phyloP scores from a whole-genome alignment of 371 early-diverging fungal genomes.

The Rhizopus microsporus region DNA sequence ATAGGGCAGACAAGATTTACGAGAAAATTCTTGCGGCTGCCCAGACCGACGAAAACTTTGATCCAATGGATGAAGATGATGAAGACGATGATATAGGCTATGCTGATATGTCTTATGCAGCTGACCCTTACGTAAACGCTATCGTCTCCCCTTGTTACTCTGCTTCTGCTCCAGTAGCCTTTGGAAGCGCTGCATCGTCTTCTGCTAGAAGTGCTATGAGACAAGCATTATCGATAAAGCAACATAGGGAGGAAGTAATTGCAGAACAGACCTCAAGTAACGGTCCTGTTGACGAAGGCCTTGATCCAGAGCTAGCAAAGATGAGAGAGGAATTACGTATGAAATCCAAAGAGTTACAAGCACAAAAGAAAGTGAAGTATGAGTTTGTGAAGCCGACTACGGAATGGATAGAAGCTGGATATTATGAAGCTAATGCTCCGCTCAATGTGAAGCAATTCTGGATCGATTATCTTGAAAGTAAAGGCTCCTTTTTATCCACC shows the following conservation, averaged over 20 bases:
- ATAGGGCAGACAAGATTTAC: slow-evolving; percentile 12
- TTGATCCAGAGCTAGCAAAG: slow-evolving; percentile 12
- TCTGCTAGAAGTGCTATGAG: too few species aligned
- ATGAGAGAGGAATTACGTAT: slow-evolving; percentile 22
- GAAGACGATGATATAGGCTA: slow-evolving; percentile 2
- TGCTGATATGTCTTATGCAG: slow-evolving; percentile 15
- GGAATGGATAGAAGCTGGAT: slow-evolving; percentile 35
- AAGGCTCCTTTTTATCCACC: slow-evolving; percentile 19
- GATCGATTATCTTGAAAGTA: slow-evolving; percentile 45
- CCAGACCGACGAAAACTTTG: slow-evolving; percentile 4
- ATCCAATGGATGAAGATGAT: slow-evolving; percentile 2
- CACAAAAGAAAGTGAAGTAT: slow-evolving; percentile 22
- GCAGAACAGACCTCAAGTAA: too few species aligned
- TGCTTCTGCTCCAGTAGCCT: too few species aligned
- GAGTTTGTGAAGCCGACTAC: slow-evolving; percentile 26
- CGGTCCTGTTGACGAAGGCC: slow-evolving; percentile 6
- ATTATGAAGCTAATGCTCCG: slow-evolving; percentile 9
- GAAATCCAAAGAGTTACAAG: slow-evolving; percentile 13
- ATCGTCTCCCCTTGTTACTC: too few species aligned
- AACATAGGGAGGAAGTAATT: too few species aligned
- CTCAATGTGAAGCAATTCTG: slow-evolving; percentile 46
- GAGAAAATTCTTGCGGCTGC: slow-evolving; percentile 10
- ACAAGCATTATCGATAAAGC: too few species aligned
- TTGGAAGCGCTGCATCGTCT: too few species aligned
- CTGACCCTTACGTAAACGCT: too few species aligned